phyloP scores from a whole-genome alignment of 345 rosid species.

The Arabis hirsuta region DNA sequence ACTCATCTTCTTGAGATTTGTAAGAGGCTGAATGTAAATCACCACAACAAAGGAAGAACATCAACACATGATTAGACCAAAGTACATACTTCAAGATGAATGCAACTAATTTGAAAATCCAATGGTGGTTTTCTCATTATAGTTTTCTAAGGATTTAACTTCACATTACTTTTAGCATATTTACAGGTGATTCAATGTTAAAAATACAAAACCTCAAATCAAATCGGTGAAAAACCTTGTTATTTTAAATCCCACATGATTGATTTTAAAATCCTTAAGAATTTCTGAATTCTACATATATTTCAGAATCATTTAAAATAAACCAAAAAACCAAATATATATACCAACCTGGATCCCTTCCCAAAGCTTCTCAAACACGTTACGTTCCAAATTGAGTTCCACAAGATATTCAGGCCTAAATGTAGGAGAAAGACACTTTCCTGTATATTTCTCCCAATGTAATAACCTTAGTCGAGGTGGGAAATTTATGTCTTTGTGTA shows the following conservation, averaged over 20 bases:
- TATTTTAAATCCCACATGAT: too few relatives aligned
- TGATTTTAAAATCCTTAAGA: too few relatives aligned
- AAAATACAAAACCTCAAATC: too few relatives aligned
- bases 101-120: not conserved
- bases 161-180: too few relatives aligned
- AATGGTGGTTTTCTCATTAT: too few relatives aligned
- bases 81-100: not conserved
- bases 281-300: too few relatives aligned
- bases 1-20: constrained; percentile 31
- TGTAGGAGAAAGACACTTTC: constrained; percentile 17
- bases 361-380: constrained; percentile 38
- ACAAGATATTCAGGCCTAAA: constrained; percentile 7
- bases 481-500: not conserved
- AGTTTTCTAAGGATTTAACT: too few relatives aligned
- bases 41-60: not conserved
- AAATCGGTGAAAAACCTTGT: too few relatives aligned
- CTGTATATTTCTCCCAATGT: constrained; percentile 28
- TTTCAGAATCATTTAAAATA: too few relatives aligned
- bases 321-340: too few relatives aligned
- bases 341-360: constrained; percentile 29
- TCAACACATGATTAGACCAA: not conserved
- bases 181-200: too few relatives aligned
- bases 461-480: constrained; percentile 24
- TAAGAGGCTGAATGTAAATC: constrained; percentile 26
- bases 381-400: not conserved